Evolutionary conservation across 2,329 filamentous ascomycete genomes (phyloP), one percentile per base, ranked within the genome.

Genomic region (Berkeleyomyces rouxiae): DNA sequence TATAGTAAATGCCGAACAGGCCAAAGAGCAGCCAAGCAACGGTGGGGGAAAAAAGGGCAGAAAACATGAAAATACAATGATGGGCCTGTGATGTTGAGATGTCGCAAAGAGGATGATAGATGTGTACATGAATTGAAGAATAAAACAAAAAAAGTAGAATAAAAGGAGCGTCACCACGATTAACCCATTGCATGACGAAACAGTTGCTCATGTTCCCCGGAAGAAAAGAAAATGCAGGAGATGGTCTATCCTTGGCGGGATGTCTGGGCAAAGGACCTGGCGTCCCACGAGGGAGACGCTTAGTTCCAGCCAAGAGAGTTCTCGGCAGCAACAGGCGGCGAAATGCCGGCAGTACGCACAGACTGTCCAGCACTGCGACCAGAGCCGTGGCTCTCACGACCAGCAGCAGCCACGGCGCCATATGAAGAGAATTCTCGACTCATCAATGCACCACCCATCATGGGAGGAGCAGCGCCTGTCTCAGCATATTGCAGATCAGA

Each of bases 301-400:
- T 72, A 96, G 78, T 95, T 95, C 91, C 91, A 96, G 69, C 91
- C 91, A 67, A 96, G 82, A 60, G 90, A 95, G 79, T 96, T 96
- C 77, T 95, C 90, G 3, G 90, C 87, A 73, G 91, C 91, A 66
- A 96, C 87, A 3, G 91, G 91, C 42, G 89, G 88, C 66, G 88
- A 95, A 72, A 96, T 96, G 74, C 86, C 78, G 51, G 79, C 79
- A 3, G 79, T 82, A 58, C 81, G 77, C 31, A 74, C 79, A 46
- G 79, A 82, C 72, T 77, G 77, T 68, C 75, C 75, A 72, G 76
- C 78, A 68, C 76, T 73, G 60, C 76, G 77, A 65, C 86, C 87
- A 71, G 87, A 91, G 67, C 80, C 82, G 62, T 86, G 82, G 68
- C 82, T 84, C 71, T 83, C 78, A 63, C 75, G 76, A 33, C 73